Evolutionary conservation across 2,329 filamentous ascomycete genomes (phyloP), one percentile per base, ranked within the genome.

Genomic region (Claviceps sp.): DNA sequence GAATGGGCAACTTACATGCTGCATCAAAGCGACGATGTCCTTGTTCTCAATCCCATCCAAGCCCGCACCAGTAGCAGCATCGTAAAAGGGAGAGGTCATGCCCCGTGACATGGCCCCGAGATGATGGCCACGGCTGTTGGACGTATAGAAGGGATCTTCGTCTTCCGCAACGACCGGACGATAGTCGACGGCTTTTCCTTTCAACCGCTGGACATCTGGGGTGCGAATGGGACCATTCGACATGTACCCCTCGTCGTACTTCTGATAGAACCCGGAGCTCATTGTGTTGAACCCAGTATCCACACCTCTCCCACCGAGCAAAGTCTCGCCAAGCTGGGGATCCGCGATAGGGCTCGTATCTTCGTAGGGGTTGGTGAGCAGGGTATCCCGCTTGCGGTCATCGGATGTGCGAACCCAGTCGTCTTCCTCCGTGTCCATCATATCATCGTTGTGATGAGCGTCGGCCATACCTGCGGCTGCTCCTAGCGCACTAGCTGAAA

Each of bases 21-120:
- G 91, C 93, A 98, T 98, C 55, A 98, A 73, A 24, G 91, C 89
- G 57, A 98, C 86, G 60, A 98, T 94, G 63, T 98, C 93, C 70
- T 94, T 93, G 46, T 89, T 95, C 65, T 97, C 85, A 50, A 98
- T 97, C 47, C 85, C 79, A 58, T 97, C 90, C 50, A 95, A 86
- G 38, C 89, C 90, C 56, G 81, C 83, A 50, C 91, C 91, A 1
- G 87, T 95, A 3, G 90, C 80, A 54, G 87, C 83, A 64, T 98
- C 93, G 62, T 95, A 97, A 19, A 97, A 74, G 2, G 91, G 90
- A 34, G 89, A 93, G 3, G 76, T 77, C 78, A 96, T 89, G 46
- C 90, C 91, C 62, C 96, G 89, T 7, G 91, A 96, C 71, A 95
- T 85, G 48, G 88, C 90, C 63, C 89, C 95, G 47, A 90, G 73